Evolutionary conservation across 257 asterid genomes (phyloP), one percentile per base, ranked within the genome.

Genomic region (Euphrasia confusa): DNA sequence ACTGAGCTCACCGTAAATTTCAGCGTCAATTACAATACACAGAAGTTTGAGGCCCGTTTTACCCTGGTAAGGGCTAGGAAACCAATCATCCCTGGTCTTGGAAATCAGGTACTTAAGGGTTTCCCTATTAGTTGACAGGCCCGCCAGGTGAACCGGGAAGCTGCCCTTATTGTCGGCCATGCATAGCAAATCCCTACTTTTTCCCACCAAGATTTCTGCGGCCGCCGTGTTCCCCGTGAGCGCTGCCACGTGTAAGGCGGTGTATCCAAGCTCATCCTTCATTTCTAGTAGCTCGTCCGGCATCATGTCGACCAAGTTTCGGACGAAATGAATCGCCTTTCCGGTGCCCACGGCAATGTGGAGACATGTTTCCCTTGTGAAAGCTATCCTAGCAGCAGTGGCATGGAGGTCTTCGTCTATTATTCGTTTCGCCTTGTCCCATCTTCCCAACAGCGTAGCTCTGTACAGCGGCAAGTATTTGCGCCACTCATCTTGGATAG

Each of bases 231-330:
- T 63, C 1, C 69, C 69, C 1, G 48, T 53, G 0, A 37, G 37
- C 4, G 69, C 69, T 28, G 74, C 74, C 11, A 57, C 21, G 24
- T 63, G 58, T 10, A 70, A 27, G 7, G 69, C 65, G 2, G 69
- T 63, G 56, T 6, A 8, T 2, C 67, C 62, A 3, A 50, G 14
- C 13, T 44, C 56, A 52, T 66, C 71, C 24, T 42, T 28, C 0
- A n/a, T n/a, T 10, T 5, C 56, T 56, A 66, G 8, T 1, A 30
- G 49, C 7, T 66, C 64, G 30, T 66, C 1, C 24, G 24, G 1
- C 24, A 21, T 21, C 24, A 21, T 21, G 24, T 21, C 24, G 1
- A 21, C 24, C 1, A 21, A 1, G 24, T 21, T 21, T 21, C 24
- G 24, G 24, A 21, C 24, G 24, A 21, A 21, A 21, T 21, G 24